A percentile compares a stretch with the other conserved stretches of the same genome.
phyloP scores from a whole-genome alignment of 805 yeast genomes.

The Kuraishia cidri region DNA sequence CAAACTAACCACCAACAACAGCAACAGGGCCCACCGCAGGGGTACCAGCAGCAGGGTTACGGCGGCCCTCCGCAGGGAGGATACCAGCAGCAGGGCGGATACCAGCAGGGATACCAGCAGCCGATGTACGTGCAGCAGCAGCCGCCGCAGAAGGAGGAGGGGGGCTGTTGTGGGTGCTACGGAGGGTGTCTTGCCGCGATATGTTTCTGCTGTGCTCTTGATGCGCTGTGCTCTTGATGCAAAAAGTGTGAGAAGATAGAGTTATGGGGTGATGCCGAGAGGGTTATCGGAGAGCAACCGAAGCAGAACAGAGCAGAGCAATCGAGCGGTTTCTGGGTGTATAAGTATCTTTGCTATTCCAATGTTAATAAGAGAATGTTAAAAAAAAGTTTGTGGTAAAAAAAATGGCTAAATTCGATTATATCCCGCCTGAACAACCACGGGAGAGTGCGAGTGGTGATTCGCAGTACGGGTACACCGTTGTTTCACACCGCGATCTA shows the following conservation, averaged over 20 bases:
- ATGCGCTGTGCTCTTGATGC: constrained; percentile 2
- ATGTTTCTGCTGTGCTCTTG: constrained; percentile 3
- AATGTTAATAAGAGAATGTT: background rate
- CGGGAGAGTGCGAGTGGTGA: too few species aligned
- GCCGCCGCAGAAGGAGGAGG: constrained; percentile 9
- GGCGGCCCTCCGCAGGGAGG: constrained; percentile 4
- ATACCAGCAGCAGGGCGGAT: constrained; percentile 10
- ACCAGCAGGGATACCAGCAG: constrained; percentile 14
- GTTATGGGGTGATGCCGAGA: too few species aligned
- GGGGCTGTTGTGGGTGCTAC: constrained; percentile 9
- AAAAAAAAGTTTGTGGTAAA: constrained; percentile 1
- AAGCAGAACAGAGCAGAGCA: too few species aligned
- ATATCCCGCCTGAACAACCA: too few species aligned
- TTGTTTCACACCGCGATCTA: too few species aligned
- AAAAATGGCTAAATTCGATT: too few species aligned
- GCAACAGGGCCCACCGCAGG: constrained; percentile 5
- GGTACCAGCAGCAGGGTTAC: constrained; percentile 6
- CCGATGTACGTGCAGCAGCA: constrained; percentile 15
- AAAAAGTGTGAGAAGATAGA: too few species aligned
- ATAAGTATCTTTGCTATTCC: background rate
- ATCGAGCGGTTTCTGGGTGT: too few species aligned
- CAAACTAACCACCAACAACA: background rate
- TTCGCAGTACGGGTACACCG: too few species aligned
- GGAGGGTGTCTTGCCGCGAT: constrained; percentile 5
- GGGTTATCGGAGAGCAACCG: too few species aligned